Evolutionary conservation across 805 yeast species (phyloP).

Genomic region (Pichia exigua): DNA sequence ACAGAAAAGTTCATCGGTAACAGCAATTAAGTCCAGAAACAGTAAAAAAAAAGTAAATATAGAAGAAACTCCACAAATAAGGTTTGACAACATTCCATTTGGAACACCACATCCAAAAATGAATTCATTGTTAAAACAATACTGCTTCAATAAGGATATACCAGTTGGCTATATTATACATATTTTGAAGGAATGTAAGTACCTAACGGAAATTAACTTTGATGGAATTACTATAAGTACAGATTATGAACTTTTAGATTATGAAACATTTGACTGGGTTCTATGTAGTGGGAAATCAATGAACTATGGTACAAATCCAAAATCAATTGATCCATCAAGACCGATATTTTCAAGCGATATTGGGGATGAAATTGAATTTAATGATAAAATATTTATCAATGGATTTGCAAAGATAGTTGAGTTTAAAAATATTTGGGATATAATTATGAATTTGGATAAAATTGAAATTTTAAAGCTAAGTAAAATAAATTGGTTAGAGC

Average conservation of each 20-base stretch:
- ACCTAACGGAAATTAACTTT: conserved; percentile 48
- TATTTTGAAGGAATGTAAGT: conserved; percentile 58
- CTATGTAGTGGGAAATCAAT: conserved; percentile 18
- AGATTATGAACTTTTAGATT: conserved; percentile 51
- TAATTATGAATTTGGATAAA: conserved; percentile 13
- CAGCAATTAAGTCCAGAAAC: neutral
- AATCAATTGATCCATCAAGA: conserved; percentile 8
- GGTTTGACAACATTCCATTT: conserved; percentile 23
- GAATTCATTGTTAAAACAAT: conserved; percentile 52
- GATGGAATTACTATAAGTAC: conserved; percentile 53
- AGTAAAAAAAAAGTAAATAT: neutral
- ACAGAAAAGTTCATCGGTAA: neutral
- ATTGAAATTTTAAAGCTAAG: conserved; percentile 23
- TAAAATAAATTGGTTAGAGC: conserved; percentile 29
- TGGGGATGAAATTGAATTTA: conserved; percentile 26
- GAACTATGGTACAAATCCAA: conserved; percentile 3
- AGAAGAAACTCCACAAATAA: neutral
- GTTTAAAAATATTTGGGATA: conserved; percentile 38
- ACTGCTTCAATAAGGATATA: conserved; percentile 61
- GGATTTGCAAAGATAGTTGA: conserved; percentile 19
- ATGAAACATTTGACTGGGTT: conserved; percentile 31
- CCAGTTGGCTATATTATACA: conserved; percentile 75
- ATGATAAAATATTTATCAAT: conserved; percentile 28
- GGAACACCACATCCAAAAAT: conserved; percentile 48
- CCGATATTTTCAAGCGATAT: conserved; percentile 27